Evolutionary conservation across 768 basidiomycete species (phyloP).

Genomic region (Naganishia vaughanmartiniae): DNA sequence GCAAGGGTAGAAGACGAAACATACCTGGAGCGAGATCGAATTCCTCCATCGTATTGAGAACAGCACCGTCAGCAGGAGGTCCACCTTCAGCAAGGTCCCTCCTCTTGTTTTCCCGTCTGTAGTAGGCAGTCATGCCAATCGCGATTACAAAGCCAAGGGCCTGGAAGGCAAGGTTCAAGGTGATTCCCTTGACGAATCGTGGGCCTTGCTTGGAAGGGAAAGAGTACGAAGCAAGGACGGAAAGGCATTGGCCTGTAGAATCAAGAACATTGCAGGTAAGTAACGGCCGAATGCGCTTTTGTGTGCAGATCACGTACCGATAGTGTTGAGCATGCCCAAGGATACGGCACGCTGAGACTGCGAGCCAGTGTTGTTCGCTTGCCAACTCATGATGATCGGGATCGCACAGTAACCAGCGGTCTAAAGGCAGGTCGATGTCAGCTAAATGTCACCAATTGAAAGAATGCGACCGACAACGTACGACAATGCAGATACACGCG

Average conservation of each 20-base stretch:
- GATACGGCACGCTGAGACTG: conserved; percentile 52
- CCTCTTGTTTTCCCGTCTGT: conserved; percentile 51
- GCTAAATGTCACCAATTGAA: conserved; percentile 15
- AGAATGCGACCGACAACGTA: conserved; percentile 9
- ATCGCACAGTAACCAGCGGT: conserved; percentile 33
- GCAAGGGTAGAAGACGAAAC: background rate
- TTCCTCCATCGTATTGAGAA: conserved; percentile 39
- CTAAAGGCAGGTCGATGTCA: conserved; percentile 15
- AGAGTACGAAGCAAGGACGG: conserved; percentile 42
- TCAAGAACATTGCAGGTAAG: background rate
- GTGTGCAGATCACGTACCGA: conserved; percentile 32
- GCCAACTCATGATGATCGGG: conserved; percentile 48
- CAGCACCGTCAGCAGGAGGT: conserved; percentile 40
- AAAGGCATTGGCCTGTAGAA: conserved; percentile 48
- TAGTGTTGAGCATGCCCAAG: conserved; percentile 53
- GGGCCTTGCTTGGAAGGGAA: conserved; percentile 52
- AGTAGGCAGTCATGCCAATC: conserved; percentile 48
- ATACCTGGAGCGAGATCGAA: conserved; percentile 44
- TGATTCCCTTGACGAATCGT: conserved; percentile 47
- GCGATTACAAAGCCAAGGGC: conserved; percentile 47
- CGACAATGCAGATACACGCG: conserved; percentile 51
- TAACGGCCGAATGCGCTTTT: background rate
- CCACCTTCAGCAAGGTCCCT: conserved; percentile 52
- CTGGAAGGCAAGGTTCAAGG: conserved; percentile 53
- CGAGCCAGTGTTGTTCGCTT: conserved; percentile 45